These are phyloP conservation scores for Nakaseomyces glabratus DNA, from an alignment of 1,139 yeast species.

Conservation along the genomic window DNA sequence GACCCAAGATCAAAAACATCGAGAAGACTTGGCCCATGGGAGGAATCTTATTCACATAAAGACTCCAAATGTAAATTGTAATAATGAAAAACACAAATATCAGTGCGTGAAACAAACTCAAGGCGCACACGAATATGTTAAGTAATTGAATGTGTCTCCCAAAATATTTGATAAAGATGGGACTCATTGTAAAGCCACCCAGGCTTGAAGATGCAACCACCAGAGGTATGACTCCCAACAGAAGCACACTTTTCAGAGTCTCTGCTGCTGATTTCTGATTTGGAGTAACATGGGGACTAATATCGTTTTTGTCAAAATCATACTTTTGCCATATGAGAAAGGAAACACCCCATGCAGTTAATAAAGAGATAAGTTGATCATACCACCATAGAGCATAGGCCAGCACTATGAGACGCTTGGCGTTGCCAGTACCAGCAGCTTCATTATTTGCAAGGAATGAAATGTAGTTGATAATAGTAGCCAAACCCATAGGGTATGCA, in stretches of 20 bases:
- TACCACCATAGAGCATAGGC: conserved; percentile 65
- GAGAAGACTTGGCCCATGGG: conserved; percentile 39
- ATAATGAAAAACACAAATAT: conserved; percentile 49
- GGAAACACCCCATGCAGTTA: conserved; percentile 48
- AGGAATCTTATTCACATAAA: conserved; percentile 55
- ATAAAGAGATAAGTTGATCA: conserved; percentile 42
- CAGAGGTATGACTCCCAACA: conserved; percentile 67
- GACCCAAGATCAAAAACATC: conserved; percentile 55
- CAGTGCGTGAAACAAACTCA: conserved; percentile 64
- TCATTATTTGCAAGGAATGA: conserved; percentile 33
- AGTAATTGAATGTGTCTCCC: conserved; percentile 35
- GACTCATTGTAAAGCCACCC: conserved; percentile 37
- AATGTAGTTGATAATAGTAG: conserved; percentile 50
- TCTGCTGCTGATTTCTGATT: conserved; percentile 15
- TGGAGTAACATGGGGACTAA: conserved; percentile 7
- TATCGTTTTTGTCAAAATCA: conserved; percentile 1
- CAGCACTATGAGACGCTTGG: conserved; percentile 34
- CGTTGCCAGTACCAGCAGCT: conserved; percentile 16
- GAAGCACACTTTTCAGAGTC: conserved; percentile 17
- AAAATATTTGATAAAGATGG: conserved; percentile 37
- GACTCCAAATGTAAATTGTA: conserved; percentile 49
- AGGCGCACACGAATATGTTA: conserved; percentile 45
- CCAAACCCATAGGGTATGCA: conserved; percentile 68
- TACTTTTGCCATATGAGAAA: conserved; percentile 37
- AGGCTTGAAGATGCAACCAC: conserved; percentile 70